A percentile compares a stretch with the other conserved stretches of the same genome.
phyloP scores from a whole-genome alignment of 495 filamentous ascomycete genomes.

The Penicillium salamii region DNA sequence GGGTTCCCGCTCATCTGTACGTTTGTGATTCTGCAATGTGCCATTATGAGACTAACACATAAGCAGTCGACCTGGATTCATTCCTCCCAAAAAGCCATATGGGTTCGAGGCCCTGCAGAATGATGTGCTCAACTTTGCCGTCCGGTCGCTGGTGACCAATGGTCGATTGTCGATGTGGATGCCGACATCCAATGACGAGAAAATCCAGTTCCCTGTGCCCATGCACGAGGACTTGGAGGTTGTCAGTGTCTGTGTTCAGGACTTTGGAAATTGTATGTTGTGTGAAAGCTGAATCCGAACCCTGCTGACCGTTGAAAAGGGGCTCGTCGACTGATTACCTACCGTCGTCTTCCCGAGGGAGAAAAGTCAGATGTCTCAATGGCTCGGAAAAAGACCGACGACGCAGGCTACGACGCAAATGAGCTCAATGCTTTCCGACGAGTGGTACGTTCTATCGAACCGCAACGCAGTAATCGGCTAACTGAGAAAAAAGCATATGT shows the following conservation, averaged over 20 bases:
- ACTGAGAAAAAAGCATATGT: slow-evolving; percentile 18
- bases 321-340: slow-evolving; percentile 85
- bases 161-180: slow-evolving; percentile 94
- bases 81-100: slow-evolving; percentile 88
- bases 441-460: slow-evolving; percentile 34
- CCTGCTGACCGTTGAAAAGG: slow-evolving; percentile 43
- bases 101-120: slow-evolving; percentile 85
- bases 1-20: slow-evolving; percentile 67
- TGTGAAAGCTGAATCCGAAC: too few relatives aligned
- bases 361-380: slow-evolving; percentile 47
- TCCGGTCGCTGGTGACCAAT: slow-evolving; percentile 71
- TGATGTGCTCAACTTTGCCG: slow-evolving; percentile 82
- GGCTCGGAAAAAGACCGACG: slow-evolving; percentile 36
- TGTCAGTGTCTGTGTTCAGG: slow-evolving; percentile 76
- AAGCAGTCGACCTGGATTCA: slow-evolving; percentile 66
- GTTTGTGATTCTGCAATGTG: slow-evolving; percentile 11
- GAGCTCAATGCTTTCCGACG: slow-evolving; percentile 80
- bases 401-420: slow-evolving; percentile 54
- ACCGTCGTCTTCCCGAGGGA: slow-evolving; percentile 65
- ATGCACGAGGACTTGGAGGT: slow-evolving; percentile 73
- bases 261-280: slow-evolving; percentile 83
- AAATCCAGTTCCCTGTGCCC: slow-evolving; percentile 70
- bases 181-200: slow-evolving; percentile 83
- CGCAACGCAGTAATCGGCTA: neutral
- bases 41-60: slow-evolving; percentile 7